phyloP scores from a whole-genome alignment of 768 basidiomycete species.

The Phanerochaete sordida region DNA sequence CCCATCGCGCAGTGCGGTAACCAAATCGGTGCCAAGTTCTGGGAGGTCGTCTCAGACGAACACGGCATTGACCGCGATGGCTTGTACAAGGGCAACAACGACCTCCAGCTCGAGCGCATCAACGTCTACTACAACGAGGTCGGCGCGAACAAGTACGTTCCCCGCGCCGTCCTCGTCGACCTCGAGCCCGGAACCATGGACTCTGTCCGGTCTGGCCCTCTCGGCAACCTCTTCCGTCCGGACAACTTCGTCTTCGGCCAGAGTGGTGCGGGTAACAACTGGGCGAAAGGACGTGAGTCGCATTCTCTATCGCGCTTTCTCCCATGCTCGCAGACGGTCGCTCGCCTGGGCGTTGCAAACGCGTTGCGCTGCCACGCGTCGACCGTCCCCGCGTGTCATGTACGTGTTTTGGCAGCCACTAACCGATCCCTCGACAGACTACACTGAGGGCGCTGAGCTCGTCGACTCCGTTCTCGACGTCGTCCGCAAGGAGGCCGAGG shows the following conservation, averaged over 20 bases:
- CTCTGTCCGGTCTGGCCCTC: conserved; percentile 84
- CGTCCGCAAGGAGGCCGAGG: conserved; percentile 98
- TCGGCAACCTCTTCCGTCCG: conserved; percentile 91
- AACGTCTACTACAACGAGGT: conserved; percentile 98
- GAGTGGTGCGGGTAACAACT: conserved; percentile 98
- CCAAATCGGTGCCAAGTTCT: conserved; percentile 98
- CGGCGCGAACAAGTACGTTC: conserved; percentile 95
- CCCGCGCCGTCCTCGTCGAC: conserved; percentile 95
- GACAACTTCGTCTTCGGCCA: conserved; percentile 99
- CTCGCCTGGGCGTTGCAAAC: background rate
- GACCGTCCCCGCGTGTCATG: conserved; percentile 1
- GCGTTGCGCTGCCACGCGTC: conserved; percentile 8
- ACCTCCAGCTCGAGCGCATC: conserved; percentile 96
- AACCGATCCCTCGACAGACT: conserved; percentile 46
- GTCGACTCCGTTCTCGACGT: conserved; percentile 98
- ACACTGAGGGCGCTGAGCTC: conserved; percentile 96
- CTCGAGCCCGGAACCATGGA: conserved; percentile 98
- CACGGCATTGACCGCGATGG: conserved; percentile 95
- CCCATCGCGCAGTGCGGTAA: conserved; percentile 78
- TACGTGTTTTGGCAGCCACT: conserved; percentile 14
- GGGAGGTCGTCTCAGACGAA: conserved; percentile 98
- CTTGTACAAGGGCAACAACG: conserved; percentile 88
- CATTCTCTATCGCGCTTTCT: background rate
- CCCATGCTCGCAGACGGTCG: background rate
- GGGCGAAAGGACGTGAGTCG: conserved; percentile 98